Percentiles rank a stretch among this genome's conserved stretches.
phyloP scores from a whole-genome alignment of 352 stramenopile genomes.

The Nothophytophthora sp. region DNA sequence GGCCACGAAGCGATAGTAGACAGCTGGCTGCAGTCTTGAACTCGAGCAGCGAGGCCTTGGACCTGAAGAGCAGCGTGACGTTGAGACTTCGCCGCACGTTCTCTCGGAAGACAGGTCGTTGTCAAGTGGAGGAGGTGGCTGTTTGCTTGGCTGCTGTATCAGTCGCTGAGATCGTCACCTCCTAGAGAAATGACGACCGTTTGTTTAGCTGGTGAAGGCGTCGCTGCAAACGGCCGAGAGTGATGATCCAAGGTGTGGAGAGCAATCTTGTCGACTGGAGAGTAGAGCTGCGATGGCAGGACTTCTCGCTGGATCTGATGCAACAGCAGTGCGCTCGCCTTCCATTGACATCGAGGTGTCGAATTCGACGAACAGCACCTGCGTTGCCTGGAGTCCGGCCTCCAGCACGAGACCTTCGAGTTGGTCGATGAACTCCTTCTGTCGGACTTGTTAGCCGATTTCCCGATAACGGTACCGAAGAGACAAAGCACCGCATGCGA shows the following conservation, averaged over 20 bases:
- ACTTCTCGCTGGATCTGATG: constrained; percentile 47
- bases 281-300: constrained; percentile 45
- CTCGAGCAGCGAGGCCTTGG: constrained; percentile 31
- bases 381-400: constrained; percentile 42
- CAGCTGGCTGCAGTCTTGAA: constrained; percentile 37
- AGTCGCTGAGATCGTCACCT: not conserved
- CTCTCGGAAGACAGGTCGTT: constrained; percentile 43
- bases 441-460: constrained; percentile 25
- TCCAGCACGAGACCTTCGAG: constrained; percentile 54
- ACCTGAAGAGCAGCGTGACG: constrained; percentile 51
- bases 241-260: constrained; percentile 50
- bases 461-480: constrained; percentile 65
- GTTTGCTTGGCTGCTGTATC: constrained; percentile 7
- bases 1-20: constrained; percentile 46
- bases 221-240: not conserved
- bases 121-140: constrained; percentile 1
- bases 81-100: constrained; percentile 59
- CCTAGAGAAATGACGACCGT: constrained; percentile 19
- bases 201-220: constrained; percentile 1
- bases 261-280: constrained; percentile 47
- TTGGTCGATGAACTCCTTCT: constrained; percentile 34
- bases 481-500: constrained; percentile 52
- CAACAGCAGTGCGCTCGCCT: constrained; percentile 34
- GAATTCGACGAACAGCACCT: constrained; percentile 58
- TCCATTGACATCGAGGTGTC: constrained; percentile 42